Evolutionary conservation across 2,329 filamentous ascomycete species (phyloP), one percentile per base, ranked within the genome.

Genomic region (Stachybotrys chlorohalonatus): DNA sequence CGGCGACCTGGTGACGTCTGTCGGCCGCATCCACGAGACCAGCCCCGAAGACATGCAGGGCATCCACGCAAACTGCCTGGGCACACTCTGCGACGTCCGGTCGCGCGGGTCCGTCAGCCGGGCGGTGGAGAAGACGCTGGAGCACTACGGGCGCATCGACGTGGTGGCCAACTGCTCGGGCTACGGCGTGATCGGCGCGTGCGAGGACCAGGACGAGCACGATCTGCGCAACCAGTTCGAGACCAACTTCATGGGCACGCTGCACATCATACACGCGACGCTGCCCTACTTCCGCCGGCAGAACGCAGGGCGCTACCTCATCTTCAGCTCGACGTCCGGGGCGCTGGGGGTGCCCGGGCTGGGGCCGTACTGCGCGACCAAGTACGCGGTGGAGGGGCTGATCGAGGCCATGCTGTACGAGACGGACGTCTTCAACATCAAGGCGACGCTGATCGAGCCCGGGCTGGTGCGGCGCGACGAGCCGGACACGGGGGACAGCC

Each of bases 321-420:
- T 97, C 59, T 96, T 97, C 73, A 96, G 90, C 66, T 94, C 89
- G 8, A 96, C 91, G 1, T 88, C 88, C 36, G 94, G 94, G 5
- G 90, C 93, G 0, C 79, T 96, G n/a, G 94, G 93, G 2, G 90
- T 97, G 0, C 94, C 94, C 0, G 94, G 94, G 0, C 73, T 97
- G 6, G 93, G 93, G 0, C 93, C 93, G 0, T 97, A 96, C 67
- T 97, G 93, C 70, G 94, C 94, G 1, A 96, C 91, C 15, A 99
- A 97, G 69, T 97, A 96, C 71, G 94, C 94, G 0, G 90, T 96
- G 5, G 94, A 99, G 68, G 94, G 93, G 0, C 76, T 99, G 53
- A 91, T 97, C 62, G 94, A 99, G 71, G 92, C 90, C 15, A 93
- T 99, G 89, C 80, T 96, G 15, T 97, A 97, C 71, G 94, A 99